These are phyloP conservation scores for Cornus florida DNA, from an alignment of 148 eudicot species.

Conservation along the genomic window DNA sequence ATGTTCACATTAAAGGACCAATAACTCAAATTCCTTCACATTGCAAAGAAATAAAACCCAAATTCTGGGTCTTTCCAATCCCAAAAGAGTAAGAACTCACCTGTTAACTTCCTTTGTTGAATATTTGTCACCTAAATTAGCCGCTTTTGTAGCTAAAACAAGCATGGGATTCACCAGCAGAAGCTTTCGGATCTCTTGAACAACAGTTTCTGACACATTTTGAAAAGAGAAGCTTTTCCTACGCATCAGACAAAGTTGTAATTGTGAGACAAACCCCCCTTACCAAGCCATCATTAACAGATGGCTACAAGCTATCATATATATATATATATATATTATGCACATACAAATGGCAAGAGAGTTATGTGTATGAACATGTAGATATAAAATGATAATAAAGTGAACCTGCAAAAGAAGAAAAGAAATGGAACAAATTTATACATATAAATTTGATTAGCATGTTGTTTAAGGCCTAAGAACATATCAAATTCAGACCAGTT, in stretches of 20 bases:
- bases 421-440: too few species aligned
- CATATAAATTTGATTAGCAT: neutral
- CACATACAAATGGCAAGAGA: neutral
- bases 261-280: neutral
- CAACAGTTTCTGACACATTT: constrained; percentile 63
- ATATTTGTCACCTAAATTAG: constrained; percentile 47
- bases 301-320: neutral
- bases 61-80: constrained; percentile 2
- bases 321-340: too few species aligned
- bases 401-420: neutral
- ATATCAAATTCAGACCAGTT: too few species aligned
- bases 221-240: constrained; percentile 85
- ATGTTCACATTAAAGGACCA: neutral
- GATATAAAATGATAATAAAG: too few species aligned
- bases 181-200: constrained; percentile 62
- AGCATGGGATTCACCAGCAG: constrained; percentile 72
- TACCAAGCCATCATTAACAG: too few species aligned
- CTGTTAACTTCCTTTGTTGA: constrained; percentile 40
- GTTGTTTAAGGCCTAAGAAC: neutral
- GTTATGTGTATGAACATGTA: too few species aligned
- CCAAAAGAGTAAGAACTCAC: constrained; percentile 20
- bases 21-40: neutral
- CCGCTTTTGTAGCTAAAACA: constrained; percentile 75
- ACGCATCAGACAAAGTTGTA: constrained; percentile 11
- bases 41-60: neutral